A percentile compares a stretch with the other conserved stretches of the same genome.
Conservation (phyloP, 148 eudicot species). For the Amaranthus hypochondriacus region DNA sequence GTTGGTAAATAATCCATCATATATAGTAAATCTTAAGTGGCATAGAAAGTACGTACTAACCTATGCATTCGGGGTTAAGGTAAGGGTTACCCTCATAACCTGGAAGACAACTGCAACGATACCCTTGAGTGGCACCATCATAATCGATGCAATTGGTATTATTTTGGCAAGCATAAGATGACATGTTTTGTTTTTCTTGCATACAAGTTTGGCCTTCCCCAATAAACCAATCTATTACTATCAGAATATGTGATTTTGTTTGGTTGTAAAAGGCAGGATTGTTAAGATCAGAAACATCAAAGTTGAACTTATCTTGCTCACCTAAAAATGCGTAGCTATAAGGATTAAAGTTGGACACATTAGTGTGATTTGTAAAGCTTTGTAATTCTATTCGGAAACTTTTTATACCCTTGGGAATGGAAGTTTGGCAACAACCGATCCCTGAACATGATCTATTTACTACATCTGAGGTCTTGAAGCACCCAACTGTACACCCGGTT, state of each 20-base stretch:
- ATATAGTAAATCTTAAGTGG: background rate
- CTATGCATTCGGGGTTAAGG: slow-evolving; percentile 18
- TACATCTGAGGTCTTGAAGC: slow-evolving; percentile 25
- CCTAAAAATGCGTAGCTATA: slow-evolving; percentile 49
- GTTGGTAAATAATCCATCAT: too few species aligned
- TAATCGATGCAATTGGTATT: slow-evolving; percentile 23
- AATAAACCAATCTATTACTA: slow-evolving; percentile 31
- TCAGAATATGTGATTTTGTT: slow-evolving; percentile 12
- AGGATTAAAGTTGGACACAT: slow-evolving; percentile 25
- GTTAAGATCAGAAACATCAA: slow-evolving; percentile 29
- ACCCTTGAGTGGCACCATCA: slow-evolving; percentile 17
- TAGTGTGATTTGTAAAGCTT: slow-evolving; percentile 12
- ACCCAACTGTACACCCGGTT: slow-evolving; percentile 31
- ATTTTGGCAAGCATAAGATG: slow-evolving; percentile 19
- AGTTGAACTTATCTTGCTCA: slow-evolving; percentile 28
- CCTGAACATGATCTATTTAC: slow-evolving; percentile 38
- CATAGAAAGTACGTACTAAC: background rate
- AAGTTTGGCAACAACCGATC: slow-evolving; percentile 49
- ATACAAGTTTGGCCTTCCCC: slow-evolving; percentile 21
- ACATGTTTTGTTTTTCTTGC: background rate
- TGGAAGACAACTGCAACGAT: slow-evolving; percentile 27
- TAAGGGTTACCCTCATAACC: slow-evolving; percentile 27
- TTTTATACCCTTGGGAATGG: slow-evolving; percentile 36
- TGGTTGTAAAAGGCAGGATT: slow-evolving; percentile 22
- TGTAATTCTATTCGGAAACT: background rate